These are phyloP conservation scores for Mortierella sp. DNA, from an alignment of 371 early-diverging fungal species.

Conservation along the genomic window DNA sequence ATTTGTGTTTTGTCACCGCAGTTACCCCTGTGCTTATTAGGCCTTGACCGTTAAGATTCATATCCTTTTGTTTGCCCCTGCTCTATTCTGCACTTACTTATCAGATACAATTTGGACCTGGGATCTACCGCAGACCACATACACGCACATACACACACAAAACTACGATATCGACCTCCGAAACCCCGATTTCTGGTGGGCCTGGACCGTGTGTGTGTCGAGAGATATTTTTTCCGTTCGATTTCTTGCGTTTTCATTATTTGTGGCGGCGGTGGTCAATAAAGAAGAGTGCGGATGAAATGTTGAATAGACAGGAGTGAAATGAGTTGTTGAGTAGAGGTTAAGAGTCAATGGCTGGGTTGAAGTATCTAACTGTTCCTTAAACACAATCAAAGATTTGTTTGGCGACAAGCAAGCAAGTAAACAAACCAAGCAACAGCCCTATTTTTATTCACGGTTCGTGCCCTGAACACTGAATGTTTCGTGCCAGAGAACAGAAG, in stretches of 20 bases:
- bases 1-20: not conserved
- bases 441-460: too few species aligned
- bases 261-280: not conserved
- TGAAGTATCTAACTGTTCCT: too few species aligned
- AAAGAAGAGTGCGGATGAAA: slow-evolving; percentile 1
- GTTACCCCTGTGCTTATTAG: not conserved
- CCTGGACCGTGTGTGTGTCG: slow-evolving; percentile 6
- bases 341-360: too few species aligned
- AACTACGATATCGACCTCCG: not conserved
- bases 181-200: not conserved
- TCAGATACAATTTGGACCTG: too few species aligned
- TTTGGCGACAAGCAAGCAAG: too few species aligned
- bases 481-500: too few species aligned
- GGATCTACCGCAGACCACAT: not conserved
- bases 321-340: not conserved
- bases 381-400: too few species aligned
- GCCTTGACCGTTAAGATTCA: not conserved
- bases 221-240: not conserved
- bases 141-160: not conserved
- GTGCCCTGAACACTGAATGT: too few species aligned
- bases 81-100: not conserved
- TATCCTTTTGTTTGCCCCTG: not conserved
- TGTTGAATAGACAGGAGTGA: not conserved
- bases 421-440: too few species aligned
- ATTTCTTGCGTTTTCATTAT: not conserved